Percentiles rank a stretch among this genome's conserved stretches.
phyloP scores from a whole-genome alignment of 495 filamentous ascomycete species.

The Aspergillus leporis region DNA sequence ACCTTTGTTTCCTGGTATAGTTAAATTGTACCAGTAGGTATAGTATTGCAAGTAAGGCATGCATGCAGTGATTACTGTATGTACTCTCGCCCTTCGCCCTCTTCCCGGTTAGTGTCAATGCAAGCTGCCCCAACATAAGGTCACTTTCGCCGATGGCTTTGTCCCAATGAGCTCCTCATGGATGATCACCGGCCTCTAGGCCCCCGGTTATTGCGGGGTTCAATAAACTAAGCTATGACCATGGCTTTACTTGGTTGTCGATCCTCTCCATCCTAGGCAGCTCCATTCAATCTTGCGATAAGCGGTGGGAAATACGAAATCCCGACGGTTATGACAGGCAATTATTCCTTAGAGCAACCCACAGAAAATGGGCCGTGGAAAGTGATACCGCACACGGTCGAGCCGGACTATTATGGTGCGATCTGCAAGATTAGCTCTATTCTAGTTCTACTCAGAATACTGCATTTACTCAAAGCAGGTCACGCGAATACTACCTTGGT shows the following conservation, averaged over 20 bases:
- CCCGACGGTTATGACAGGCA: neutral
- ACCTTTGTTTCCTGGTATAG: too few relatives aligned
- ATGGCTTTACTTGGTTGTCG: neutral
- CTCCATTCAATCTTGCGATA: conserved; percentile 4
- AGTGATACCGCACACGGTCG: neutral
- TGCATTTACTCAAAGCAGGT: neutral
- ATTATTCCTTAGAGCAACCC: neutral
- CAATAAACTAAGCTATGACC: neutral
- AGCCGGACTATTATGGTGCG: neutral
- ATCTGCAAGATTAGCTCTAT: neutral
- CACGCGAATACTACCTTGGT: conserved; percentile 14
- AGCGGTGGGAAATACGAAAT: neutral
- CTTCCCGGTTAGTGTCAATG: too few relatives aligned
- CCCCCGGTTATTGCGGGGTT: neutral
- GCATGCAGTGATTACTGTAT: too few relatives aligned
- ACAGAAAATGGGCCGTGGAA: neutral
- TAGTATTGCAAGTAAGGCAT: too few relatives aligned
- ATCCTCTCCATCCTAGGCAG: conserved; percentile 4
- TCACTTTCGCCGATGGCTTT: too few relatives aligned
- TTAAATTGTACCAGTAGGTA: too few relatives aligned
- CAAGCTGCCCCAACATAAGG: too few relatives aligned
- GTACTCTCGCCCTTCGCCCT: too few relatives aligned
- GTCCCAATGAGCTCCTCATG: neutral
- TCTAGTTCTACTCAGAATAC: conserved; percentile 1
- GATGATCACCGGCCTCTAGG: neutral